A percentile compares a stretch with the other conserved stretches of the same genome.
Evolutionary conservation across 2,329 filamentous ascomycete genomes (phyloP).

Genomic region (Fusarium buxicola): DNA sequence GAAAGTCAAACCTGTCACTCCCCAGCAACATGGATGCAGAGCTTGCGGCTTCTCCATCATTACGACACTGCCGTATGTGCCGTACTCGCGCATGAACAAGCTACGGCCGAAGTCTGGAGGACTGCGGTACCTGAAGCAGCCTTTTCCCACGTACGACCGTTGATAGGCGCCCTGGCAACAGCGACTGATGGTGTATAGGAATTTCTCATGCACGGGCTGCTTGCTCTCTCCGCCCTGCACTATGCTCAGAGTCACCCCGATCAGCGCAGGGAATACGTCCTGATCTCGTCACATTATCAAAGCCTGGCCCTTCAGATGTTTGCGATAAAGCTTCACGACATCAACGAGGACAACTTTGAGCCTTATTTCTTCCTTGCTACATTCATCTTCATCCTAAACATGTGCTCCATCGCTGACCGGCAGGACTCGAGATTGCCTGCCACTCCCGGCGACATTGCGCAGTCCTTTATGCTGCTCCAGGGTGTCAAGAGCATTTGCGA

Average conservation of each 20-base stretch:
- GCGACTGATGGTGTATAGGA: conserved; percentile 1
- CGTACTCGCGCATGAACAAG: not conserved
- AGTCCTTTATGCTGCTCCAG: conserved; percentile 31
- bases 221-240: conserved; percentile 23
- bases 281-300: conserved; percentile 30
- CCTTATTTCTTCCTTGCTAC: conserved; percentile 33
- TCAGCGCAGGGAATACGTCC: conserved; percentile 19
- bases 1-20: not conserved
- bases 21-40: conserved; percentile 29
- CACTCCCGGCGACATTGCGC: conserved; percentile 13
- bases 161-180: not conserved
- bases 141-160: conserved; percentile 21
- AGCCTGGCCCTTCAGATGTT: conserved; percentile 26
- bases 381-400: conserved; percentile 25
- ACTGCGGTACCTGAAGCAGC: conserved; percentile 17
- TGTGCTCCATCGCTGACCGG: conserved; percentile 24
- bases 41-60: conserved; percentile 29
- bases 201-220: conserved; percentile 32
- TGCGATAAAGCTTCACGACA: conserved; percentile 13
- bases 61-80: conserved; percentile 19
- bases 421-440: not conserved
- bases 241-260: conserved; percentile 23
- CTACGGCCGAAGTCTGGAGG: conserved; percentile 19
- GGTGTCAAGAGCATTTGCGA: conserved; percentile 30
- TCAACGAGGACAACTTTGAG: conserved; percentile 27